Evolutionary conservation across 192 early-diverging fungal genomes (phyloP), one percentile per base, ranked within the genome.

Genomic region (Obelidium mucronatum): DNA sequence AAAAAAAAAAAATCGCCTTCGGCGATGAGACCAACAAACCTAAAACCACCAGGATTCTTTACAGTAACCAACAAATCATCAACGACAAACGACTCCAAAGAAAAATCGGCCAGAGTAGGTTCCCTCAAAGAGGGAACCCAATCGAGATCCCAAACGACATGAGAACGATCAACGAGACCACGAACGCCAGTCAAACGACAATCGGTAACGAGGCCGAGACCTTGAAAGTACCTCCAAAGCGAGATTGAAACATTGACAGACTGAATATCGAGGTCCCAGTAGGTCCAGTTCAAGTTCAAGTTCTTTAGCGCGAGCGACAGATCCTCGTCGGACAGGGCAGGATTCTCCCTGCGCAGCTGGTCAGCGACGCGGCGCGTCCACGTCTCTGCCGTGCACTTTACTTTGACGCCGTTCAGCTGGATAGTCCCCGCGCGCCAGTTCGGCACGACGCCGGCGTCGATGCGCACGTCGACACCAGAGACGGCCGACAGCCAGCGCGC

Each of bases 381-480:
- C 1, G 82, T 82, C 33, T 80, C 65, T n/a, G 60, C 79, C 63
- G 73, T 86, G 68, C 84, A 85, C 1, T 78, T 33, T 22, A 90
- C 76, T 3, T 80, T 81, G 8, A 99, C 95, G 79, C 98, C 98
- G 37, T 87, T 91, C 19, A 99, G 85, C 13, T 91, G 85, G 60
- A 99, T 96, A 6, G 89, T 87, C 11, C 96, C 96, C 26, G 91
- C 89, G 52, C 92, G 87, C 97, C 97, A 99, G 37, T 92, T 91
- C 0, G 97, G 97, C 3, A 94, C 89, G 61, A 97, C 95, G 2
- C 94, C 95, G 2, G 93, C 92, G 58, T 97, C 96, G 73, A 98
- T 97, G 1, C 87, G 89, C 24, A 98, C 91, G 2, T 91, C 90
- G 35, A 91, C 90, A 0, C 96, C 96, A 2, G 95, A 94, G 1